Base-by-base conservation (phyloP, 768 basidiomycete genomes). In the Tricholoma matsutake region DNA sequence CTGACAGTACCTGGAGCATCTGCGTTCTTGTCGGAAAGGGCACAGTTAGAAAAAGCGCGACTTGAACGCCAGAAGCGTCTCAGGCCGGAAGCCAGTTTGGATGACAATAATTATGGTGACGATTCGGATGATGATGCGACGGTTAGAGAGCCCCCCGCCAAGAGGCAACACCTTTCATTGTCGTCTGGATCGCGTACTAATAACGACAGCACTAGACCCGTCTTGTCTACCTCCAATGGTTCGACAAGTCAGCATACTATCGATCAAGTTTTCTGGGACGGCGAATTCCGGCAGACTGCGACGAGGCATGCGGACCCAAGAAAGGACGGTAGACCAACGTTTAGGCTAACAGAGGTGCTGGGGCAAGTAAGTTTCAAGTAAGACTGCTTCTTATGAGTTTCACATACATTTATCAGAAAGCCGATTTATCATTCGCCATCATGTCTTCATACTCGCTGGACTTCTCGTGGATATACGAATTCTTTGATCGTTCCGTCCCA, bases 21-120 rank as follows among this genome's bases (percentile, higher is more conserved):
- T 9, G 58, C 65, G 1, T 92, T 91, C 62, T 69, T 92, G 8
- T 79, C 83, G 1, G 89, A 94, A 67, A 82, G 94, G 28, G 89
- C 89, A 1, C 82, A 88, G 66, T 69, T 96, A 60, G 94, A 96
- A 73, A 83, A 79, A 60, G 92, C 91, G 64, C 81, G 94, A 14
- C 73, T 89, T 4, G 88, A 84, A 47, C 81, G 94, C 3, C 86
- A 87, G 68, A 90, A 88, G 72, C 84, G 85, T 28, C 65, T 76
- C 7, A 78, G 61, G 35, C 66, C 66, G 3, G 61, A 64, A 5
- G 54, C 39, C 16, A 47, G n/a, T 43, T 43, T 25, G 6, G 67
- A 72, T 51, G 60, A 61, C 34, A 58, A 56, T 32, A 59, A 60
- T 37, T 65, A 66, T 16, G 70, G 73, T 13, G 67, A 71, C 49